A percentile compares a stretch with the other conserved stretches of the same genome.
Evolutionary conservation across 2,329 filamentous ascomycete species (phyloP).

Genomic region (Diaporthe ilicicola): DNA sequence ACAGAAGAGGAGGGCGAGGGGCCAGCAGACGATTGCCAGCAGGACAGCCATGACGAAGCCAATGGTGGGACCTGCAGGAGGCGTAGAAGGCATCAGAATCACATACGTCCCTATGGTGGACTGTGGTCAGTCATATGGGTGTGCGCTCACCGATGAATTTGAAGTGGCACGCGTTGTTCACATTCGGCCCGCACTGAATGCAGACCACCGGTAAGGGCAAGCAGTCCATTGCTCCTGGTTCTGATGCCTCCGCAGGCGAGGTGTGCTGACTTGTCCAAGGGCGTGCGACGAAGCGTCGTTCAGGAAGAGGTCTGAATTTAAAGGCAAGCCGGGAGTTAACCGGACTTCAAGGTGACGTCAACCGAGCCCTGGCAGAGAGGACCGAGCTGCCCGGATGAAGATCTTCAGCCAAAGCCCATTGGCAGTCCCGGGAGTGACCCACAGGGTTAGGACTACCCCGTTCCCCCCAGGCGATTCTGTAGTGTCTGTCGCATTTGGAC

Average conservation of each 20-base stretch:
- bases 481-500: not conserved
- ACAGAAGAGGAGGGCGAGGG: conserved; percentile 27
- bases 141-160: conserved; percentile 25
- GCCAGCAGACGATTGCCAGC: conserved; percentile 29
- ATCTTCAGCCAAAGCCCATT: conserved; percentile 15
- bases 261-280: rapidly evolving
- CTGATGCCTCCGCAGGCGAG: too few relatives aligned
- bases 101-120: not conserved
- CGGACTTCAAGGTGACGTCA: not conserved
- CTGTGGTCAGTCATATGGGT: not conserved
- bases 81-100: not conserved
- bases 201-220: conserved; percentile 29
- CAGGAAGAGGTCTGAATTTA: not conserved
- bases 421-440: too few relatives aligned
- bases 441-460: not conserved
- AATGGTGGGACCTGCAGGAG: conserved; percentile 26
- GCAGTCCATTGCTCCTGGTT: conserved; percentile 23
- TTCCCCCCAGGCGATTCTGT: not conserved
- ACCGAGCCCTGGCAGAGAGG: not conserved
- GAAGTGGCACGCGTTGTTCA: conserved; percentile 31
- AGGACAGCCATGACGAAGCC: conserved; percentile 28
- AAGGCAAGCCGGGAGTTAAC: not conserved
- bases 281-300: not conserved
- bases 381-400: not conserved
- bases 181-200: conserved; percentile 29